Percentiles rank a stretch among this genome's conserved stretches.
Conservation (phyloP, 768 basidiomycete genomes). For the Guyanaporus albipodus region DNA sequence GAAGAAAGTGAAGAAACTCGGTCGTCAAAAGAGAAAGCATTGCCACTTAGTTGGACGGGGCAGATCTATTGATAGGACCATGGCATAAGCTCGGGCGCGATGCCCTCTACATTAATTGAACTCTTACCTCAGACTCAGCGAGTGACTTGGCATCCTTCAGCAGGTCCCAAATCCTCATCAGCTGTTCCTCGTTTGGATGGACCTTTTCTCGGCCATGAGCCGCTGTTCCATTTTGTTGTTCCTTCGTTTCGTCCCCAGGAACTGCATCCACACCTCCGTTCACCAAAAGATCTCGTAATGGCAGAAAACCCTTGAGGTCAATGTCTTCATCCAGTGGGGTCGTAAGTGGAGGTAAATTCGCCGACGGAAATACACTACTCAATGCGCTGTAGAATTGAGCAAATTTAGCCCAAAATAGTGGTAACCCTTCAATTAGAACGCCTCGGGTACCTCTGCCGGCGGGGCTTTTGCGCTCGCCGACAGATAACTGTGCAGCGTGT, state of each 20-base stretch:
- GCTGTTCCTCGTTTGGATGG: conserved; percentile 92
- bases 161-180: conserved; percentile 90
- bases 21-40: conserved; percentile 20
- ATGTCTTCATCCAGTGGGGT: conserved; percentile 84
- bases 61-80: conserved; percentile 19
- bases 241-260: conserved; percentile 21
- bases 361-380: conserved; percentile 61
- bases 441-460: conserved; percentile 18
- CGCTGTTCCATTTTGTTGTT: conserved; percentile 21
- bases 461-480: conserved; percentile 11
- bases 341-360: conserved; percentile 52
- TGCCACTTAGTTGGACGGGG: conserved; percentile 22
- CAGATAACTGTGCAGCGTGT: conserved; percentile 38
- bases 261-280: conserved; percentile 17
- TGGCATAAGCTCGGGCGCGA: conserved; percentile 12
- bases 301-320: conserved; percentile 84
- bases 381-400: conserved; percentile 62
- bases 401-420: conserved; percentile 72
- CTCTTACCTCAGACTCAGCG: conserved; percentile 53
- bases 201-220: conserved; percentile 41
- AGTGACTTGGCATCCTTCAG: conserved; percentile 65
- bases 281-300: conserved; percentile 61
- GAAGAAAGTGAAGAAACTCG: conserved; percentile 6
- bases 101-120: conserved; percentile 4
- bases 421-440: conserved; percentile 30